Evolutionary conservation across 2,329 filamentous ascomycete species (phyloP).

Genomic region (Coniella lustricola): DNA sequence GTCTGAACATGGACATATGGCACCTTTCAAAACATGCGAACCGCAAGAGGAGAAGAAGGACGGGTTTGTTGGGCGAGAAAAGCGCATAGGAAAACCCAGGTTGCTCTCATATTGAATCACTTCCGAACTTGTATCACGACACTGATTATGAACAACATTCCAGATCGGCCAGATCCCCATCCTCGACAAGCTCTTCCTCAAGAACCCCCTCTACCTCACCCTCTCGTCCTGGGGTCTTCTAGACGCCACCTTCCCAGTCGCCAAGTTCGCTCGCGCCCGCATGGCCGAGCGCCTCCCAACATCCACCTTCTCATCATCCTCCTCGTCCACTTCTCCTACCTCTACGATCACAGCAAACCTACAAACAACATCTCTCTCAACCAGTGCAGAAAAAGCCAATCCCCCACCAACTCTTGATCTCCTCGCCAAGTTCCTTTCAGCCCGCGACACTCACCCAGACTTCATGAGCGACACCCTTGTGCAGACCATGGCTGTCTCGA

Average conservation of each 20-base stretch:
- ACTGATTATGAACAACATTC: too few species aligned
- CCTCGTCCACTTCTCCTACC: too few species aligned
- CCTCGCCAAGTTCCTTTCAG: slow-evolving; percentile 65
- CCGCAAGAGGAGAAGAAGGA: too few species aligned
- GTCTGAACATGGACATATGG: too few species aligned
- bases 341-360: slow-evolving; percentile 9
- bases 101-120: too few species aligned
- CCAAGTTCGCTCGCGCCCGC: slow-evolving; percentile 61
- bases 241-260: slow-evolving; percentile 65
- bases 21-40: too few species aligned
- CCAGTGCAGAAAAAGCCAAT: slow-evolving; percentile 28
- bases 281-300: slow-evolving; percentile 57
- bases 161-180: slow-evolving; percentile 66
- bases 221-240: slow-evolving; percentile 60
- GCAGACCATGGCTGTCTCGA: slow-evolving; percentile 60
- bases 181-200: slow-evolving; percentile 62
- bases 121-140: too few species aligned
- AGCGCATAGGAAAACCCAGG: neutral
- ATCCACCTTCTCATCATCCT: too few species aligned
- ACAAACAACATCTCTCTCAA: slow-evolving; percentile 33
- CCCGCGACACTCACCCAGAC: slow-evolving; percentile 57
- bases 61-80: too few species aligned
- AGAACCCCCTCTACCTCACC: slow-evolving; percentile 67
- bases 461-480: slow-evolving; percentile 67
- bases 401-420: slow-evolving; percentile 50